These are phyloP conservation scores for Cercophora newfieldiana DNA, from an alignment of 495 filamentous ascomycete genomes.

Conservation along the genomic window DNA sequence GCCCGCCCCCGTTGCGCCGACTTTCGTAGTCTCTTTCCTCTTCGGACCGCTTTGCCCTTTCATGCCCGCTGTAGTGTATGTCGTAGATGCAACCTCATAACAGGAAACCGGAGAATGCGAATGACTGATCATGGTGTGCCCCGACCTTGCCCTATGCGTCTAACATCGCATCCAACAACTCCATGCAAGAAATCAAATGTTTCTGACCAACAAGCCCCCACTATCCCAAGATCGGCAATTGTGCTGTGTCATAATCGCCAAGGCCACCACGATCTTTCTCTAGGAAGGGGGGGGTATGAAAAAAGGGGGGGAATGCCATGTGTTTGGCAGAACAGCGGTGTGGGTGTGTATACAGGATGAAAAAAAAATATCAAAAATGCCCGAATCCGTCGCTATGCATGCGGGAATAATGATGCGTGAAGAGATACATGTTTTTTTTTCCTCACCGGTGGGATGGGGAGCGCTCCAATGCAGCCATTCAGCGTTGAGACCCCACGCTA, in stretches of 20 bases:
- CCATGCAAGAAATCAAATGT: background rate
- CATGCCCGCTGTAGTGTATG: background rate
- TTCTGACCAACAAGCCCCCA: background rate
- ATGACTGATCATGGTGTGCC: background rate
- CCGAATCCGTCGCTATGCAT: constrained; percentile 23
- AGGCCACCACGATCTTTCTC: background rate
- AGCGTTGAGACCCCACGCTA: constrained; percentile 12
- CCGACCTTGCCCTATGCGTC: background rate
- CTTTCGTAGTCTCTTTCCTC: background rate
- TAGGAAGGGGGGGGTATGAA: background rate
- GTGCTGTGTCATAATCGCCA: background rate
- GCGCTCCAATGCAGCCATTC: constrained; percentile 5
- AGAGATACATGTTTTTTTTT: background rate
- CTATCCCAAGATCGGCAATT: background rate
- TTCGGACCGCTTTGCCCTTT: background rate
- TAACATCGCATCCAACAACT: background rate
- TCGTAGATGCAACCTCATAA: background rate
- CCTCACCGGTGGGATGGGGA: constrained; percentile 5
- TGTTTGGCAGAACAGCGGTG: background rate
- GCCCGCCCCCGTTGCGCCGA: background rate
- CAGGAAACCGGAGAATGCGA: background rate
- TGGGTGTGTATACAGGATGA: constrained; percentile 6
- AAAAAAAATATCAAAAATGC: constrained; percentile 1
- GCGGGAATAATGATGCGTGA: constrained; percentile 19
- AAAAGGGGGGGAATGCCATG: background rate